Evolutionary conservation across 768 basidiomycete species (phyloP).

Genomic region (Coprinellus micaceus): DNA sequence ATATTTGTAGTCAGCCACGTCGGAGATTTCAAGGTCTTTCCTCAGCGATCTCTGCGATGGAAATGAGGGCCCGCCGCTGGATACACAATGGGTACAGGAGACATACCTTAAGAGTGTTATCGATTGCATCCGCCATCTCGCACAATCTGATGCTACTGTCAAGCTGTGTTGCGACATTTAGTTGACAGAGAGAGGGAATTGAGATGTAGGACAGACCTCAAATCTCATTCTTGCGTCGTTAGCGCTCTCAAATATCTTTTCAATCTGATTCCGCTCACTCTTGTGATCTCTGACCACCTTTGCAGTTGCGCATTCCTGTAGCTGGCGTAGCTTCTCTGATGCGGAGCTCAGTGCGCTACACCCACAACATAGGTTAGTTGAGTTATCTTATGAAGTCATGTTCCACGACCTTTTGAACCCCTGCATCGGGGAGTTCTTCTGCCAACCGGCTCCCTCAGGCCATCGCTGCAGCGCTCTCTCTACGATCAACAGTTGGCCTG

Average conservation of each 20-base stretch:
- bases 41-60: slow-evolving; percentile 7
- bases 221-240: slow-evolving; percentile 15
- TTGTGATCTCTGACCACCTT: slow-evolving; percentile 15
- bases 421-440: background rate
- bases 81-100: no score
- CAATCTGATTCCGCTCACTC: slow-evolving; percentile 13
- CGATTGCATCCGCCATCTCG: slow-evolving; percentile 11
- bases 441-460: background rate
- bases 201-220: slow-evolving; percentile 14
- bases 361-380: background rate
- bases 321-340: slow-evolving; percentile 6
- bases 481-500: slow-evolving; percentile 10
- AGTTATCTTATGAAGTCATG: background rate
- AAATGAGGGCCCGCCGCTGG: slow-evolving; percentile 1
- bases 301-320: slow-evolving; percentile 5
- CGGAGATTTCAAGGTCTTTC: slow-evolving; percentile 11
- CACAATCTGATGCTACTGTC: slow-evolving; percentile 6
- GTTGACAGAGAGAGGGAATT: no score
- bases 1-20: slow-evolving; percentile 12
- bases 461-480: slow-evolving; percentile 3
- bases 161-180: no score
- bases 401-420: slow-evolving; percentile 12
- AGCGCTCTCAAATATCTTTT: slow-evolving; percentile 14
- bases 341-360: slow-evolving; percentile 13
- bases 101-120: background rate